Evolutionary conservation across 2,329 filamentous ascomycete species (phyloP).

Genomic region (Talaromyces atroroseus): DNA sequence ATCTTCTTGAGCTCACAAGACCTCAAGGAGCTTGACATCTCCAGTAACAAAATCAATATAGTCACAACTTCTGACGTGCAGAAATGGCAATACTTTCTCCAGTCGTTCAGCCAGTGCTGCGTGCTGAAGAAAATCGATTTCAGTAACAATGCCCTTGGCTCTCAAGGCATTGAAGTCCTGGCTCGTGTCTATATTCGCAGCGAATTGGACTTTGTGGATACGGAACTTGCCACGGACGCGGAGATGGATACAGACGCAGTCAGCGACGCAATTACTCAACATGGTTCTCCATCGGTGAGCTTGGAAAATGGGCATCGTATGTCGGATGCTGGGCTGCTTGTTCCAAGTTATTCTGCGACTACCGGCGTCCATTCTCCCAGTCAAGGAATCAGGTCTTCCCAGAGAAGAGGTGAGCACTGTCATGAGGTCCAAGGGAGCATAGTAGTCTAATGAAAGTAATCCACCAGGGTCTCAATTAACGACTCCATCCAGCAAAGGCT

Average conservation of each 20-base stretch:
- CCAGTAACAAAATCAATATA: slow-evolving; percentile 42
- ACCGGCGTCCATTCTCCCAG: background rate
- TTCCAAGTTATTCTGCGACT: background rate
- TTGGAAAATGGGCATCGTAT: too few relatives aligned
- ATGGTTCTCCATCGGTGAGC: too few relatives aligned
- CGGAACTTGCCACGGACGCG: slow-evolving; percentile 15
- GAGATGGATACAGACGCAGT: background rate
- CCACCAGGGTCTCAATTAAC: background rate
- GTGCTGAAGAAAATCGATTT: slow-evolving; percentile 43
- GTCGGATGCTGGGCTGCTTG: background rate
- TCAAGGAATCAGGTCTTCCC: background rate
- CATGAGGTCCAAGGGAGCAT: background rate
- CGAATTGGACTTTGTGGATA: slow-evolving; percentile 28
- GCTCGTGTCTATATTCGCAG: slow-evolving; percentile 38
- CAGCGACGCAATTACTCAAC: too few relatives aligned
- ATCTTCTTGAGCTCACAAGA: slow-evolving; percentile 40
- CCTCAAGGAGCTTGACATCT: slow-evolving; percentile 44
- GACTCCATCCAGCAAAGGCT: background rate
- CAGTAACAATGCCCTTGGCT: slow-evolving; percentile 39
- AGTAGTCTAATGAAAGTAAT: background rate
- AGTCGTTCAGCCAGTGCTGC: slow-evolving; percentile 39
- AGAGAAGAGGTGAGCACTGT: background rate
- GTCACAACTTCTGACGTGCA: slow-evolving; percentile 25
- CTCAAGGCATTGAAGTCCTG: slow-evolving; percentile 42
- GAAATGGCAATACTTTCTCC: slow-evolving; percentile 42